A percentile compares a stretch with the other conserved stretches of the same genome.
These are phyloP conservation scores for Cordyceps cicadae DNA, from an alignment of 2,329 filamentous ascomycete species.

Conservation along the genomic window DNA sequence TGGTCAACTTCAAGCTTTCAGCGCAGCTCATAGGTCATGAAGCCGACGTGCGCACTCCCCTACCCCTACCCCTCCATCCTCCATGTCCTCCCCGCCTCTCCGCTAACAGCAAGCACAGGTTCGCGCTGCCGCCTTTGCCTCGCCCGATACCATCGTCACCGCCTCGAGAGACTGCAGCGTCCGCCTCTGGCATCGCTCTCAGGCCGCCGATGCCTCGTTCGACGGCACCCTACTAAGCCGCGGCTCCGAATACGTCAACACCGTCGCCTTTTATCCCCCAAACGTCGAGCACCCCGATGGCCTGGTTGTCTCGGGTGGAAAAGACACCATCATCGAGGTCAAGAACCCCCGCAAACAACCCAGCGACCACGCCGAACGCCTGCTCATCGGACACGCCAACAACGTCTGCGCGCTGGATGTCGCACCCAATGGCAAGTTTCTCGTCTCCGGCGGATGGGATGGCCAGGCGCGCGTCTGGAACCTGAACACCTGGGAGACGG, in stretches of 20 bases:
- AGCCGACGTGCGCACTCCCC: slow-evolving; percentile 60
- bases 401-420: slow-evolving; percentile 86
- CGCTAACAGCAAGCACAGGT: slow-evolving; percentile 49
- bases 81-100: slow-evolving; percentile 8
- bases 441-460: slow-evolving; percentile 95
- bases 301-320: slow-evolving; percentile 77
- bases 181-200: slow-evolving; percentile 69
- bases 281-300: slow-evolving; percentile 64
- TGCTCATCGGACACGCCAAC: slow-evolving; percentile 76
- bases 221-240: slow-evolving; percentile 72
- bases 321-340: slow-evolving; percentile 89
- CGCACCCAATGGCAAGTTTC: slow-evolving; percentile 59
- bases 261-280: slow-evolving; percentile 66
- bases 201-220: slow-evolving; percentile 59
- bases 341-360: slow-evolving; percentile 59
- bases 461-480: slow-evolving; percentile 79
- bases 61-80: background rate
- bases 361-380: slow-evolving; percentile 71
- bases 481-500: slow-evolving; percentile 75
- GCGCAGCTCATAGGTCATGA: slow-evolving; percentile 83
- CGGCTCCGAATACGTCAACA: slow-evolving; percentile 81
- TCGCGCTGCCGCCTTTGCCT: slow-evolving; percentile 73
- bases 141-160: slow-evolving; percentile 64
- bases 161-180: slow-evolving; percentile 89
- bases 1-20: slow-evolving; percentile 87